Evolutionary conservation across 202 grass and related monocot species (phyloP).

Genomic region (Setaria italica): DNA sequence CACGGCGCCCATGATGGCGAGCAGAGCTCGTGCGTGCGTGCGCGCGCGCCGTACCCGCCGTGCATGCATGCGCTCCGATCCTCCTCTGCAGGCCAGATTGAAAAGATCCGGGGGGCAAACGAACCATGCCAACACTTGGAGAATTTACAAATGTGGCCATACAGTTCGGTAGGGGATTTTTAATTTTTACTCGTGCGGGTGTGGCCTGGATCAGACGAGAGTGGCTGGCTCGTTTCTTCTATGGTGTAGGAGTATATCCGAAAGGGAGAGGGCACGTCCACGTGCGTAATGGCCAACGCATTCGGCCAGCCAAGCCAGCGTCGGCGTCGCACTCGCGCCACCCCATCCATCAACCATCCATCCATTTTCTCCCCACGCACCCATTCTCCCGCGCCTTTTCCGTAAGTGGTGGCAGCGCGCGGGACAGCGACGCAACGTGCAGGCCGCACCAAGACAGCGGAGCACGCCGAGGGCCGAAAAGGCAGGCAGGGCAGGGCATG

Average conservation of each 20-base stretch:
- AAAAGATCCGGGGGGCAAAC: slow-evolving; percentile 6
- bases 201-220: not conserved
- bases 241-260: no score
- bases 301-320: no score
- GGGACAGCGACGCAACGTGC: slow-evolving; percentile 46
- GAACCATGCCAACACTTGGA: not conserved
- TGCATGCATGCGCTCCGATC: slow-evolving; percentile 13
- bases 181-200: not conserved
- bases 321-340: not conserved
- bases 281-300: no score
- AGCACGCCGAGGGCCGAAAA: not conserved
- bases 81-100: not conserved
- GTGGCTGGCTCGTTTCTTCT: no score
- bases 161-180: no score
- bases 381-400: not conserved
- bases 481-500: not conserved
- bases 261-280: no score
- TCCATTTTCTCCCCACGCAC: not conserved
- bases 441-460: slow-evolving; percentile 17
- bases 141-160: not conserved
- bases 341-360: not conserved
- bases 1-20: slow-evolving; percentile 11
- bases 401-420: not conserved
- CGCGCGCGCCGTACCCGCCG: not conserved
- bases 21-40: not conserved